Evolutionary conservation across 306 rosid genomes (phyloP), one percentile per base, ranked within the genome.

Genomic region (Alnus glutinosa): DNA sequence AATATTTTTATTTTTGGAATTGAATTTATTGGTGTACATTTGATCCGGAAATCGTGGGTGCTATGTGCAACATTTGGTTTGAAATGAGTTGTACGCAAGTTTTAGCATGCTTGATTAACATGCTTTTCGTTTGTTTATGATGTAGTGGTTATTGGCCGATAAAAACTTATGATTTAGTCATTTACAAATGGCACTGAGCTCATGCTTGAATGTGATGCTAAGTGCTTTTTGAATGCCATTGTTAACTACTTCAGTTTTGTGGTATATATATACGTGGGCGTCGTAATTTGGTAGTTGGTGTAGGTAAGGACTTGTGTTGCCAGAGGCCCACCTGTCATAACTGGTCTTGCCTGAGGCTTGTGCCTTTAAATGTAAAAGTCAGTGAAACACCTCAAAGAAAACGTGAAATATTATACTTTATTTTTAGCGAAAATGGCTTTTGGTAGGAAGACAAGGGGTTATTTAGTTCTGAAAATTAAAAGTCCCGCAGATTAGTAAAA

Each of bases 41-140:
- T 48, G 51, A 68, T 16, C 2, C 15, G 9, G 9, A 61, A 14
- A 14, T 34, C 42, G 32, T 63, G 70, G 10, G 18, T 63, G 70
- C 10, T 63, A 12, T 63, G 46, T 5, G 46, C 46, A 42, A 6
- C 6, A 13, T 16, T 48, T 51, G 37, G 37, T 66, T 16, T 54
- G 32, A 19, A 42, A 46, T 18, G 62, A 51, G 57, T 44, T 30
- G 54, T 59, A n/a, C 19, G 12, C 67, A 30, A 16, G 61, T 54
- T 16, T 11, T 19, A 9, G 44, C 52, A n/a, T 52, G 23, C 55
- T 77, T 77, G 58, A 63, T 70, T 18, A 69, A 55, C 54, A n/a
- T n/a, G 73, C 13, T 50, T 30, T 23, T 69, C 58, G 5, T 32
- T 49, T 48, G 58, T 71, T 78, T 66, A 57, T 28, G 52, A 30